These are phyloP conservation scores for Didymellaceae sp. DNA, from an alignment of 2,329 filamentous ascomycete species.

Conservation along the genomic window DNA sequence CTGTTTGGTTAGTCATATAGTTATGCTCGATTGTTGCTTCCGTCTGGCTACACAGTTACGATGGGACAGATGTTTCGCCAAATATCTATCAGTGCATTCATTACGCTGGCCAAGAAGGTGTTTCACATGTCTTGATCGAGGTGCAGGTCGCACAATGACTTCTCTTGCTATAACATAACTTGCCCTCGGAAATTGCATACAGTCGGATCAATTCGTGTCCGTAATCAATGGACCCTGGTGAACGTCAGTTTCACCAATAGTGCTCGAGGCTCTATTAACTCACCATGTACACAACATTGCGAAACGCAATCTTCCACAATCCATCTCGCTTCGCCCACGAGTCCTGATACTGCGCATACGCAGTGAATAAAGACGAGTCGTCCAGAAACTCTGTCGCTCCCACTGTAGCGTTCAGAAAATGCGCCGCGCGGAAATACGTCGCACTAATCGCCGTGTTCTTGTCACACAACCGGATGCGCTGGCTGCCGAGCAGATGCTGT, in stretches of 20 bases:
- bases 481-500: slow-evolving; percentile 9
- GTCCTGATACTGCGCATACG: slow-evolving; percentile 16
- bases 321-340: slow-evolving; percentile 7
- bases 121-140: too few species aligned
- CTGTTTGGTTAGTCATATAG: too few species aligned
- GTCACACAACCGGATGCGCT: slow-evolving; percentile 4
- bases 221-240: not conserved
- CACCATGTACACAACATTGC: slow-evolving; percentile 13
- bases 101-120: too few species aligned
- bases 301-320: slow-evolving; percentile 5
- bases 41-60: too few species aligned
- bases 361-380: not conserved
- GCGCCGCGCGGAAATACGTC: slow-evolving; percentile 4
- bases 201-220: not conserved
- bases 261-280: not conserved
- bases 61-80: too few species aligned
- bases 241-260: not conserved
- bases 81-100: too few species aligned
- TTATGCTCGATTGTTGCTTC: too few species aligned
- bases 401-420: slow-evolving; percentile 6
- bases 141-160: too few species aligned
- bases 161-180: too few species aligned
- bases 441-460: not conserved
- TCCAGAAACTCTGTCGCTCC: not conserved
- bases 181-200: too few species aligned